phyloP scores from a whole-genome alignment of 176 grass and related monocot species.

The Aegilops sharonensis region DNA sequence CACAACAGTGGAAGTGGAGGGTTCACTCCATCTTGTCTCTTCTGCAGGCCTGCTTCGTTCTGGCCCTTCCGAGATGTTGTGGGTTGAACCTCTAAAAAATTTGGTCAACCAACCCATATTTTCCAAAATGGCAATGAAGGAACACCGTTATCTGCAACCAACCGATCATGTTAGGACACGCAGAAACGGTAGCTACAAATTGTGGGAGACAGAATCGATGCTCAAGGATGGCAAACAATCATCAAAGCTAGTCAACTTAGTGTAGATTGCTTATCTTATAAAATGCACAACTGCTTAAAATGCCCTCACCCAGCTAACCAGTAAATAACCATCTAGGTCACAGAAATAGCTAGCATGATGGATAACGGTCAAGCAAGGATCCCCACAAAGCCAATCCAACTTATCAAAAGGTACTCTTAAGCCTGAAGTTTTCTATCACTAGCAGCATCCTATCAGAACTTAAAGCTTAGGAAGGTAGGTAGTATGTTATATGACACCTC shows the following conservation, averaged over 20 bases:
- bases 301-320: background rate
- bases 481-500: background rate
- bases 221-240: background rate
- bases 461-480: background rate
- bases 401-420: background rate
- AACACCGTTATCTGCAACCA: constrained; percentile 28
- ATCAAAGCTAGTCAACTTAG: background rate
- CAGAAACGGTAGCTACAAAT: background rate
- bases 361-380: background rate
- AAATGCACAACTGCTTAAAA: background rate
- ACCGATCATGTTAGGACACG: background rate
- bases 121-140: constrained; percentile 4
- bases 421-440: background rate
- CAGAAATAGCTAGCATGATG: background rate
- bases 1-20: constrained; percentile 38
- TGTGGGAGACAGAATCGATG: background rate
- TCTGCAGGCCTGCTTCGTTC: constrained; percentile 39
- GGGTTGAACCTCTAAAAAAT: constrained; percentile 78
- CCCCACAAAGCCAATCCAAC: background rate
- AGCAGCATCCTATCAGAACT: background rate
- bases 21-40: constrained; percentile 47
- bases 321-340: background rate
- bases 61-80: constrained; percentile 65
- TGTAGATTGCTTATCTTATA: background rate
- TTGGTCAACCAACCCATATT: constrained; percentile 83